A percentile compares a stretch with the other conserved stretches of the same genome.
Conservation (phyloP, 2,329 filamentous ascomycete species). For the Penicillium sp. region DNA sequence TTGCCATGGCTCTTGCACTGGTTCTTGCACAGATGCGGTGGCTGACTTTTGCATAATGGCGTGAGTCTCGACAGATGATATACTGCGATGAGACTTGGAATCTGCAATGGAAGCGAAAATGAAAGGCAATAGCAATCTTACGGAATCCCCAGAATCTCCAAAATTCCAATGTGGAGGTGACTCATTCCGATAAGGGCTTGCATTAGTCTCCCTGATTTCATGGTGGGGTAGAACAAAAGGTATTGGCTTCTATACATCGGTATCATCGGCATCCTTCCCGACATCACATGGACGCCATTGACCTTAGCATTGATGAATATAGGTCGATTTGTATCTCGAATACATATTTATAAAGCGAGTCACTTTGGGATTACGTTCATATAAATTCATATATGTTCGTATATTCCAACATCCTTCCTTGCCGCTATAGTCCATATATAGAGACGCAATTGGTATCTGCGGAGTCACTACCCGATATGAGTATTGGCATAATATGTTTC, state of each 20-base stretch:
- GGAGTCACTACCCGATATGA: background rate
- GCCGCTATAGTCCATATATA: background rate
- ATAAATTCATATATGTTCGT: too few species aligned
- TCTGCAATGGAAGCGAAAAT: background rate
- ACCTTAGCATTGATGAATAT: background rate
- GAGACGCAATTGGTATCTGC: background rate
- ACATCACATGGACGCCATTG: background rate
- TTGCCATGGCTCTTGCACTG: slow-evolving; percentile 4
- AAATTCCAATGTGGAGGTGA: background rate
- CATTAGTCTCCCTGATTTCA: background rate
- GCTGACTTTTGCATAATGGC: background rate
- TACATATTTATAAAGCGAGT: background rate
- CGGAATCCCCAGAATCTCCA: background rate
- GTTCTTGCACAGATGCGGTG: background rate
- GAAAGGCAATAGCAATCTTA: background rate
- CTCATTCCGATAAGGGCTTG: background rate
- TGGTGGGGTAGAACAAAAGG: background rate
- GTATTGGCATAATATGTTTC: background rate
- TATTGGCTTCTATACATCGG: background rate
- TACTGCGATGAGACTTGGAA: background rate
- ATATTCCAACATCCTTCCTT: background rate
- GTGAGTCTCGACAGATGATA: background rate
- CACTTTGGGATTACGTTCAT: background rate
- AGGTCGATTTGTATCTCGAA: background rate
- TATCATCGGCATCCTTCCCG: background rate